A percentile compares a stretch with the other conserved stretches of the same genome.
These are phyloP conservation scores for Leavenworthia alabamica DNA, from an alignment of 345 rosid genomes.

Conservation along the genomic window DNA sequence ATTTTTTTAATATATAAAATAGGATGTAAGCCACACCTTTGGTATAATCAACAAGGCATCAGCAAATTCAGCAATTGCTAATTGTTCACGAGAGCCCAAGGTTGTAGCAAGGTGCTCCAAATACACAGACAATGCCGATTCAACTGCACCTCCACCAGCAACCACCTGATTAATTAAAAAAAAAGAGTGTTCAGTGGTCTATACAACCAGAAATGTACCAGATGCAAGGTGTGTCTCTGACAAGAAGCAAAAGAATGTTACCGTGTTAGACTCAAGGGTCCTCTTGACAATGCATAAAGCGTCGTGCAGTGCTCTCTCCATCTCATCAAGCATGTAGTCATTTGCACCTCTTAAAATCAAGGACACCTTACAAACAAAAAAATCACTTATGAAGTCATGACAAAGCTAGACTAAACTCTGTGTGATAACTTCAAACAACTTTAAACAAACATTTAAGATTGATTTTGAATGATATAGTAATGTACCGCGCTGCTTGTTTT, in stretches of 20 bases:
- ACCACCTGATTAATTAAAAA: constrained; percentile 55
- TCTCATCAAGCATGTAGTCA: constrained; percentile 97
- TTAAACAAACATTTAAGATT: not conserved
- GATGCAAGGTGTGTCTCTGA: not conserved
- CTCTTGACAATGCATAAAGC: constrained; percentile 82
- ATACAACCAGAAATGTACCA: not conserved
- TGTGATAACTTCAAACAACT: not conserved
- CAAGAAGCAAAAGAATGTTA: constrained; percentile 28
- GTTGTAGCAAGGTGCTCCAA: constrained; percentile 92
- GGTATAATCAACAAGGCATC: constrained; percentile 82
- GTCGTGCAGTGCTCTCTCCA: constrained; percentile 95
- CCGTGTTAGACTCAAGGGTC: constrained; percentile 91
- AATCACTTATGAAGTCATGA: not conserved
- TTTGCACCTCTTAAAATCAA: constrained; percentile 93
- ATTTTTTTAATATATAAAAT: not conserved
- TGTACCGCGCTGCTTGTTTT: constrained; percentile 70
- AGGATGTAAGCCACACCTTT: constrained; percentile 43
- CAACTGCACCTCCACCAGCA: constrained; percentile 99
- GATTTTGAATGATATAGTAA: not conserved
- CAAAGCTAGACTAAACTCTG: constrained; percentile 2
- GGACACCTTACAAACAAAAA: constrained; percentile 55
- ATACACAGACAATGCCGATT: constrained; percentile 82
- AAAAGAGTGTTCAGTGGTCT: not conserved
- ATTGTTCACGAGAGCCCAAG: constrained; percentile 86
- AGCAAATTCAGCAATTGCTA: constrained; percentile 95